Evolutionary conservation across 1,284 basidiomycete species (phyloP), one percentile per base, ranked within the genome.

Genomic region (Cystobasidiaceae sp.): DNA sequence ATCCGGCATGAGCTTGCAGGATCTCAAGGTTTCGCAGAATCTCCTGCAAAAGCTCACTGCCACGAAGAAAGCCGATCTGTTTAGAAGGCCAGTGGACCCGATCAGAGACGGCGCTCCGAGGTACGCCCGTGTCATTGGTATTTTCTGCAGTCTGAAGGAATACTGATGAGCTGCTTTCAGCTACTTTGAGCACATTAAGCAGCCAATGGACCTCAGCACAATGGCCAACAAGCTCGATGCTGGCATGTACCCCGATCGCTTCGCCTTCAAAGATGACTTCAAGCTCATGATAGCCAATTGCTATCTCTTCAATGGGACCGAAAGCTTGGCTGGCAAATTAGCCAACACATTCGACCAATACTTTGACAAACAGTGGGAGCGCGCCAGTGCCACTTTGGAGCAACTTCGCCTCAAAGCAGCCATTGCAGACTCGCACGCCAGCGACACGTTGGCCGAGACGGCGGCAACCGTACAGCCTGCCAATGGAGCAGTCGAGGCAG

Each of bases 171-270:
- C n/a, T n/a, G n/a, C n/a, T n/a, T n/a, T 27, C 27, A 56, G 75
- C 34, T 69, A 69, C 33, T 91, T 92, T 72, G 85, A 89, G 57
- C 79, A 94, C 65, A 89, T 99, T 78, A 89, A 89, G 75, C 81
- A 87, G 15, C 94, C 96, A 0, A 97, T 99, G 90, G 94, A 99
- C 75, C 80, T 98, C 13, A 86, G 86, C 52, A 93, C 92, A 0
- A 89, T 96, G 79, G 81, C 82, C 21, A 88, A 88, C 59, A 97
- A 96, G 77, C 79, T 98, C 25, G 86, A 91, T 72, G 85, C 83
- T 67, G 92, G 92, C 0, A 72, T 76, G 52, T 98, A 97, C 79
- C 83, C 85, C 67, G 84, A 89, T 72, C 86, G 93, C 23, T 85
- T 87, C 73, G 87, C 82, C 21, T 94, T 97, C 75, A 86, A 88